These are phyloP conservation scores for Pseudoneurospora amorphoporcata DNA, from an alignment of 495 filamentous ascomycete genomes.

Conservation along the genomic window DNA sequence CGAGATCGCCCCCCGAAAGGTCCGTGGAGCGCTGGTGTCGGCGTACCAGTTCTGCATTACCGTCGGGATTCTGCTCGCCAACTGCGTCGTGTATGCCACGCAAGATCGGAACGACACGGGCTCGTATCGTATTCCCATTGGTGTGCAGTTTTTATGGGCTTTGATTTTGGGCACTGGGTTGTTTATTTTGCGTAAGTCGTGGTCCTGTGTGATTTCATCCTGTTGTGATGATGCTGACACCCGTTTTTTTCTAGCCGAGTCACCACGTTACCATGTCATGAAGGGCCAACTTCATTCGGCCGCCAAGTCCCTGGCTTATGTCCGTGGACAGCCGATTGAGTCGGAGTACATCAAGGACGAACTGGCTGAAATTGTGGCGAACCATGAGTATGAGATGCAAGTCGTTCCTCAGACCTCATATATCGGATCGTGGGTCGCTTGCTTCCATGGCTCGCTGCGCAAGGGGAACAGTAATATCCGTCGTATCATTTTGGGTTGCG, in stretches of 20 bases:
- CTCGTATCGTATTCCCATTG: conserved; percentile 65
- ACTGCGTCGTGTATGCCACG: conserved; percentile 61
- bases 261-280: conserved; percentile 72
- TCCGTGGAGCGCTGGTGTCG: conserved; percentile 63
- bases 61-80: conserved; percentile 61
- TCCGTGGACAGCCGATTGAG: conserved; percentile 57
- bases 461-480: conserved; percentile 50
- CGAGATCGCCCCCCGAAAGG: conserved; percentile 51
- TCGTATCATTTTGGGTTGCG: conserved; percentile 60
- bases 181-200: conserved; percentile 39
- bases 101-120: conserved; percentile 50
- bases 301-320: conserved; percentile 46
- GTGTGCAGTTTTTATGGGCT: conserved; percentile 60
- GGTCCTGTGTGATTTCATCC: no score
- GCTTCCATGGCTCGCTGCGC: conserved; percentile 46
- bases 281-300: conserved; percentile 54
- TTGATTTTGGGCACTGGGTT: conserved; percentile 53
- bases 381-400: conserved; percentile 67
- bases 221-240: background rate
- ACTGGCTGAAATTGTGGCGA: conserved; percentile 69
- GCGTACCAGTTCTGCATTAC: conserved; percentile 73
- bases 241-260: conserved; percentile 43
- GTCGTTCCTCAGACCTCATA: conserved; percentile 52
- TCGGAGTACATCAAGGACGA: conserved; percentile 57
- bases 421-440: conserved; percentile 56